phyloP scores from a whole-genome alignment of 208 protist genomes.

The Kentomonas sorsogonicus region DNA sequence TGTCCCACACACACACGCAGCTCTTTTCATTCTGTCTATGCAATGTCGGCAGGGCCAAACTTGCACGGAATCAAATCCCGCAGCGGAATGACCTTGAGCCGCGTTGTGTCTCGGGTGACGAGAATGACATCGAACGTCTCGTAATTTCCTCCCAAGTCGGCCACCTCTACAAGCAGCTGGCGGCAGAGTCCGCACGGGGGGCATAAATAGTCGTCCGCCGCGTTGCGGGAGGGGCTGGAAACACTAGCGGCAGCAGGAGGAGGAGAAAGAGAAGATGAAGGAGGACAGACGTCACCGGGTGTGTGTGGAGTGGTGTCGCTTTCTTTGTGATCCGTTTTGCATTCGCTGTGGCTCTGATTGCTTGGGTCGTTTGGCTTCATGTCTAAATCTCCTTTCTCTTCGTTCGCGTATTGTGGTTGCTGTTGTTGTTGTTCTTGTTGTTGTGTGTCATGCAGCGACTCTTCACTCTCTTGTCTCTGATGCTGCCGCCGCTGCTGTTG shows the following conservation, averaged over 20 bases:
- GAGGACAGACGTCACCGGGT: not conserved
- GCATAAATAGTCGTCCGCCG: conserved; percentile 48
- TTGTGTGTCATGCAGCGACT: no score
- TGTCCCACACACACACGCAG: conserved; percentile 2
- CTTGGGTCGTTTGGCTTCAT: no score
- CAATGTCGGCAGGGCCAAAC: conserved; percentile 68
- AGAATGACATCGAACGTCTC: conserved; percentile 63
- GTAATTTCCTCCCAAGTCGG: conserved; percentile 65
- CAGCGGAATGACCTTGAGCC: conserved; percentile 51
- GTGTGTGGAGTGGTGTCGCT: conserved; percentile 15
- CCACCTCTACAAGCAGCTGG: conserved; percentile 75
- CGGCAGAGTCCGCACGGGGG: conserved; percentile 83
- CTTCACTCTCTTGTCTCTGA: no score
- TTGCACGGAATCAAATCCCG: conserved; percentile 53
- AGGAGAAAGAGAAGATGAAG: not conserved
- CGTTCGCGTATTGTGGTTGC: no score
- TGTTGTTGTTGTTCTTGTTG: no score
- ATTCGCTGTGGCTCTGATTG: no score
- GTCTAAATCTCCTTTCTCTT: no score
- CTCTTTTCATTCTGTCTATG: not conserved
- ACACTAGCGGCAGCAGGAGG: not conserved
- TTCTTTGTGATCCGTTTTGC: no score
- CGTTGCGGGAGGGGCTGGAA: no score
- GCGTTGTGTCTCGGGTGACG: conserved; percentile 39
- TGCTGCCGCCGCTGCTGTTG: no score